phyloP scores from a whole-genome alignment of 2,329 filamentous ascomycete species.

The Phaeosphaeria sp. region DNA sequence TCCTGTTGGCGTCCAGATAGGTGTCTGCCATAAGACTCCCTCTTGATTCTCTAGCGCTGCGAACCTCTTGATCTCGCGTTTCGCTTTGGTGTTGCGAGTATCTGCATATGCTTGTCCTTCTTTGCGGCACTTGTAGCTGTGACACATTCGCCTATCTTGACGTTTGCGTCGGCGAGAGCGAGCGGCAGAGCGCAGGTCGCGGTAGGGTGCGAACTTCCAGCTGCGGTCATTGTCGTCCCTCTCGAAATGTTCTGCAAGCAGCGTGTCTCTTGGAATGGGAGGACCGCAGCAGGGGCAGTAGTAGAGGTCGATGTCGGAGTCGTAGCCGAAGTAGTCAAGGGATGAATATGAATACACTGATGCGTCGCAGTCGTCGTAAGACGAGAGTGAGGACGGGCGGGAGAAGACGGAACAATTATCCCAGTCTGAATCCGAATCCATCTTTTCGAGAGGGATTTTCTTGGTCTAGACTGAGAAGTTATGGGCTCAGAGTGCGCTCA shows the following conservation, averaged over 20 bases:
- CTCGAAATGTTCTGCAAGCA: neutral
- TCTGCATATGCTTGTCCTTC: neutral
- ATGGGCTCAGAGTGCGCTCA: neutral
- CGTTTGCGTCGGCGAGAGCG: neutral
- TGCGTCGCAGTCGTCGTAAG: neutral
- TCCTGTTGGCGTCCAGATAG: no score
- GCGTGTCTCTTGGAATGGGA: neutral
- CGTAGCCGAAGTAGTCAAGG: neutral
- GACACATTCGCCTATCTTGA: neutral
- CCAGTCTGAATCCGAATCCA: neutral
- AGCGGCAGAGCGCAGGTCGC: neutral
- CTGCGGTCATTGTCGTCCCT: neutral
- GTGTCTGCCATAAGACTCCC: neutral
- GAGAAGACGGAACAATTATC: neutral
- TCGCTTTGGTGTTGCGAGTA: neutral
- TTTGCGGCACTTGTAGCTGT: conserved; percentile 1
- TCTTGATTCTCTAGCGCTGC: neutral
- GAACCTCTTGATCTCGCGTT: neutral
- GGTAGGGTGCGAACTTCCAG: neutral
- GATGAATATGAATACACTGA: neutral
- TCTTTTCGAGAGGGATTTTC: neutral
- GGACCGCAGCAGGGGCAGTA: neutral
- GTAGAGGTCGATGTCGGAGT: neutral
- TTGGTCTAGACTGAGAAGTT: neutral
- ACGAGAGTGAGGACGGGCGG: neutral